A percentile compares a stretch with the other conserved stretches of the same genome.
These are phyloP conservation scores for Trichoderma asperelloides DNA, from an alignment of 495 filamentous ascomycete genomes.

Conservation along the genomic window DNA sequence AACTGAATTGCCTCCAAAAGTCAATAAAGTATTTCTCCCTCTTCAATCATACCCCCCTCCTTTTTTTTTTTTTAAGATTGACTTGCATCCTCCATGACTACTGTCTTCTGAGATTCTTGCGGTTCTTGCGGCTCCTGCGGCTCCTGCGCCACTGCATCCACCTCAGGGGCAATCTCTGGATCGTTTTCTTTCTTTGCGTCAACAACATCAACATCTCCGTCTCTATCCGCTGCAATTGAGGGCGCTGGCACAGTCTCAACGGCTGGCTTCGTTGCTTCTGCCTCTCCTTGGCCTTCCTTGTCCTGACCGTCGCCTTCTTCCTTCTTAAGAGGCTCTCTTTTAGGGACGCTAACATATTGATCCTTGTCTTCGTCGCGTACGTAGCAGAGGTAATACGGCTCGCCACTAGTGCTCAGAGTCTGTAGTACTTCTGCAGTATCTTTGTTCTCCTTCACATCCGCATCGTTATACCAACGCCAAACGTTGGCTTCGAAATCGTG, in stretches of 20 bases:
- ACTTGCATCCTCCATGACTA: not conserved
- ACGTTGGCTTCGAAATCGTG: slow-evolving; percentile 70
- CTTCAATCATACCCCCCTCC: not conserved
- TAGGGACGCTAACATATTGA: slow-evolving; percentile 47
- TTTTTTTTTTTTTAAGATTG: not conserved
- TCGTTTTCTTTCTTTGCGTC: not conserved
- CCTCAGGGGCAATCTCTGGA: not conserved
- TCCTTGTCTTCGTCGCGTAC: slow-evolving; percentile 56
- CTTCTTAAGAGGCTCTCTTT: slow-evolving; percentile 13
- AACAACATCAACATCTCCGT: not conserved
- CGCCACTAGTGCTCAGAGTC: slow-evolving; percentile 50
- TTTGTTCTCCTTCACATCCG: slow-evolving; percentile 58
- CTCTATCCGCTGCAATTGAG: not conserved
- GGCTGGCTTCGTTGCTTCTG: not conserved
- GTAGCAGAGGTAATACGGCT: slow-evolving; percentile 86
- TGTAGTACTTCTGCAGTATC: slow-evolving; percentile 51
- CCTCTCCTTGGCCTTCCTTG: not conserved
- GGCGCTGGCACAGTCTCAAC: not conserved
- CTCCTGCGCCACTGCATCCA: not conserved
- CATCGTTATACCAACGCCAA: slow-evolving; percentile 95
- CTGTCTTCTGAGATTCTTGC: not conserved
- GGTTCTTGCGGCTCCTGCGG: not conserved
- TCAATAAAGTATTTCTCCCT: not conserved
- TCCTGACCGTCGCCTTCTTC: not conserved
- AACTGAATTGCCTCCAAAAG: not conserved